These are phyloP conservation scores for Hortaea werneckii DNA, from an alignment of 2,329 filamentous ascomycete genomes.

Conservation along the genomic window DNA sequence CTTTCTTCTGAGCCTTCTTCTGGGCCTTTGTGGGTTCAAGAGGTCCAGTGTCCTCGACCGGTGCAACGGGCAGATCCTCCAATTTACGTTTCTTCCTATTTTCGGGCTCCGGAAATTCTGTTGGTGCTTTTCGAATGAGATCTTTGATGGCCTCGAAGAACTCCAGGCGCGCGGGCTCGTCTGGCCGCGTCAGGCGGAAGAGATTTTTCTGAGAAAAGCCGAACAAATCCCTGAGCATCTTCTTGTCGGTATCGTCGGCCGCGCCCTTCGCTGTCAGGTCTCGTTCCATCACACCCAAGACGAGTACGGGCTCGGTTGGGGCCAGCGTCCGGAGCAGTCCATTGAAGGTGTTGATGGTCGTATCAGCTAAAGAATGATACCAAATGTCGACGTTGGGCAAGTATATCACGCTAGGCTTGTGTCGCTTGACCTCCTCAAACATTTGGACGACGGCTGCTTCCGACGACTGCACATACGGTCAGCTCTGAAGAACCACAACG, in stretches of 20 bases:
- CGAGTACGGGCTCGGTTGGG: slow-evolving; percentile 80
- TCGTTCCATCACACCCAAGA: slow-evolving; percentile 75
- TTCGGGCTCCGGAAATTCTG: slow-evolving; percentile 76
- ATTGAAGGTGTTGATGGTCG: slow-evolving; percentile 67
- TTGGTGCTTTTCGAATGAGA: slow-evolving; percentile 68
- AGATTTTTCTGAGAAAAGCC: slow-evolving; percentile 73
- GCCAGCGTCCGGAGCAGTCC: slow-evolving; percentile 71
- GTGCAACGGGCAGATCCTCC: slow-evolving; percentile 65
- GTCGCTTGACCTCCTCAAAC: slow-evolving; percentile 84
- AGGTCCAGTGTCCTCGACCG: slow-evolving; percentile 49
- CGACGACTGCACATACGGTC: slow-evolving; percentile 38
- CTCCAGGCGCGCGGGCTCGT: slow-evolving; percentile 52
- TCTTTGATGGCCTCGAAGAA: slow-evolving; percentile 69
- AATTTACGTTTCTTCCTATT: slow-evolving; percentile 80
- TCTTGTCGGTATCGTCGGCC: slow-evolving; percentile 23
- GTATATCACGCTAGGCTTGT: slow-evolving; percentile 93
- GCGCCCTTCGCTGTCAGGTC: slow-evolving; percentile 41
- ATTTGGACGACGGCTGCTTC: slow-evolving; percentile 85
- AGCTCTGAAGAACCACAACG: not conserved
- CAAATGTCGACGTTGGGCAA: slow-evolving; percentile 84
- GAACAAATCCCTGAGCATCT: slow-evolving; percentile 67
- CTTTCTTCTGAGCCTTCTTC: slow-evolving; percentile 66
- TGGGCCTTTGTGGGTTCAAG: slow-evolving; percentile 63
- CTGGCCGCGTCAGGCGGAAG: slow-evolving; percentile 58
- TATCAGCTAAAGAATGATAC: slow-evolving; percentile 59